Evolutionary conservation across 768 basidiomycete species (phyloP).

Genomic region (Mycena chlorophos): DNA sequence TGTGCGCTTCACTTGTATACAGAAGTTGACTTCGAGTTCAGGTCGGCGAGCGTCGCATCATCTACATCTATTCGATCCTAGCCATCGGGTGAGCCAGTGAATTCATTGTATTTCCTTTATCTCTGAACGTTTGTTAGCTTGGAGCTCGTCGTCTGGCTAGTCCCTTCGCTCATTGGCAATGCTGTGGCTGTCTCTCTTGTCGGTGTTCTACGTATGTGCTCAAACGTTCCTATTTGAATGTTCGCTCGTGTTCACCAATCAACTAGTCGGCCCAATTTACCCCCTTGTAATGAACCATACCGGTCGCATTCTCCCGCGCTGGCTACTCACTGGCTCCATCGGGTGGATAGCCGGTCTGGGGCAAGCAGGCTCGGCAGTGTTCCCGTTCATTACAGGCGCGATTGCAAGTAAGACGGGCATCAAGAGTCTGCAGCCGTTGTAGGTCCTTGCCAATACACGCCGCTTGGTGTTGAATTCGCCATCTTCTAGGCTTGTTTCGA

Average conservation of each 20-base stretch:
- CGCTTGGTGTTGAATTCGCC: not conserved
- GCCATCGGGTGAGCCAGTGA: constrained; percentile 44
- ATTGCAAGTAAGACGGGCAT: constrained; percentile 66
- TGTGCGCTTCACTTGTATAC: not conserved
- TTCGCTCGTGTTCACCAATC: not conserved
- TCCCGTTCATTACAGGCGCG: constrained; percentile 74
- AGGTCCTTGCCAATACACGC: constrained; percentile 32
- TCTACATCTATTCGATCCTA: constrained; percentile 53
- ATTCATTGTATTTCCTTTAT: not conserved
- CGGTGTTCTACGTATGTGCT: constrained; percentile 46
- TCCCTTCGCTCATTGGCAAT: constrained; percentile 62
- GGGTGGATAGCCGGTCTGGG: constrained; percentile 72
- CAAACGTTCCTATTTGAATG: not conserved
- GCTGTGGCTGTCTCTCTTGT: constrained; percentile 65
- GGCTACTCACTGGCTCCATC: constrained; percentile 64
- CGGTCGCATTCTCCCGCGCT: constrained; percentile 65
- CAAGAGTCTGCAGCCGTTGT: constrained; percentile 62
- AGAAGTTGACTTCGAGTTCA: constrained; percentile 17
- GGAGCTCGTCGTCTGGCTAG: constrained; percentile 68
- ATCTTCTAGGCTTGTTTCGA: constrained; percentile 48
- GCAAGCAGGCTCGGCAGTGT: constrained; percentile 67
- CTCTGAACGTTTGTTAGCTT: constrained; percentile 38
- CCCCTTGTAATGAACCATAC: constrained; percentile 74
- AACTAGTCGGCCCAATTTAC: constrained; percentile 82
- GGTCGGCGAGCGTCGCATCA: constrained; percentile 55